These are phyloP conservation scores for Zelonia costaricensis DNA, from an alignment of 208 protist genomes.

Conservation along the genomic window DNA sequence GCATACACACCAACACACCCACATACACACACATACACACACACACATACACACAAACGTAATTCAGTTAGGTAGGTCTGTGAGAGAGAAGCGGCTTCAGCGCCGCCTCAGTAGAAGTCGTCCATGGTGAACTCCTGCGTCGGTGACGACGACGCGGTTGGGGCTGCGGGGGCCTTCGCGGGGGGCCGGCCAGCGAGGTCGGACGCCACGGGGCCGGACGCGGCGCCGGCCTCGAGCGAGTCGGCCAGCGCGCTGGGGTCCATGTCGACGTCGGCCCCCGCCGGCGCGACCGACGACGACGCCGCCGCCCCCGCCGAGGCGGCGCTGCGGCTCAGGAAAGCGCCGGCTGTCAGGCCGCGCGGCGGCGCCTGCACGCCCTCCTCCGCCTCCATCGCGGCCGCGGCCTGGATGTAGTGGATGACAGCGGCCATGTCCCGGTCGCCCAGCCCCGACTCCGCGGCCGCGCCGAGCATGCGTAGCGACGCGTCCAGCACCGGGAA, in stretches of 20 bases:
- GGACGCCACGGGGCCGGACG: not conserved
- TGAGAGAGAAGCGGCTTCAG: no score
- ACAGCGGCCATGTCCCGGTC: conserved; percentile 76
- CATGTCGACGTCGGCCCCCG: not conserved
- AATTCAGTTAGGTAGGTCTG: not conserved
- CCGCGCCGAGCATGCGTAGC: conserved; percentile 70
- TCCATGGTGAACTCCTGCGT: conserved; percentile 48
- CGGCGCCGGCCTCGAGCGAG: not conserved
- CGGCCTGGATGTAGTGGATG: conserved; percentile 82
- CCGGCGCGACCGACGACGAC: not conserved
- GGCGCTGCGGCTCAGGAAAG: conserved; percentile 2
- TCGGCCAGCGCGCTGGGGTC: conserved; percentile 10
- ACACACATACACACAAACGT: not conserved
- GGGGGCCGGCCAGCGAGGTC: not conserved
- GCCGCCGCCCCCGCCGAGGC: not conserved
- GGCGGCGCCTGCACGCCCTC: conserved; percentile 16
- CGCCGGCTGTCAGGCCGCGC: conserved; percentile 11
- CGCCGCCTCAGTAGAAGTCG: conserved; percentile 60
- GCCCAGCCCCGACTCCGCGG: conserved; percentile 68
- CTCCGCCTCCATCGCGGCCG: conserved; percentile 50
- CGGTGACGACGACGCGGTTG: not conserved
- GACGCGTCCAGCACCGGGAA: conserved; percentile 80
- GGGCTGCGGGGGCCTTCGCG: not conserved
- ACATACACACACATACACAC: conserved; percentile 1
- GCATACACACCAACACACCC: not conserved